Base-by-base conservation (phyloP, 1,284 basidiomycete genomes). In the Ustilago cynodontis region DNA sequence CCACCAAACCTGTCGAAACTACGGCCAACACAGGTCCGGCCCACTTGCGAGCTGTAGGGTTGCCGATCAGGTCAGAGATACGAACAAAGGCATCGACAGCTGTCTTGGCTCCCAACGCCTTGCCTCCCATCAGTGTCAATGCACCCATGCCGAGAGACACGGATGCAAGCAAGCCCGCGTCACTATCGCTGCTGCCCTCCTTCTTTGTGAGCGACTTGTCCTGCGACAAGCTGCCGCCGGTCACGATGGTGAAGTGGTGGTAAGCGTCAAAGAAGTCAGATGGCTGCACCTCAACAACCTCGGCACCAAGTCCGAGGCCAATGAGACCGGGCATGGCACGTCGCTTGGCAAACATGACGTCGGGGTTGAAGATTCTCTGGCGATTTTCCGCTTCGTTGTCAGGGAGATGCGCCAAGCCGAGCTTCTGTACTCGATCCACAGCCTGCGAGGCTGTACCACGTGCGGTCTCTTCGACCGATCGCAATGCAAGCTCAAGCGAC, bases 181-280 rank as follows among this genome's bases (percentile, higher is more conserved):
- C 77, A 11, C 75, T 75, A 11, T 89, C 87, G 26, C 90, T 90
- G n/a, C 90, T 87, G 11, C 89, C 89, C n/a, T 87, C 86, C 26
- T 82, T 74, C 26, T 82, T 77, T 52, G 29, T 82, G 59, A 29
- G 65, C 71, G 18, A 71, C 54, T 71, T 63, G 63, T 79, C 76
- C 31, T 51, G 60, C 31, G 53, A 86, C 86, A 20, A 85, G 77
- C 54, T 82, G 43, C 58, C 60, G 16, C 72, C 77, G 1, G 80
- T 79, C 20, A 84, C 78, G 65, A 72, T 57, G n/a, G 65, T 66
- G 49, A 80, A 74, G 68, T 75, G 81, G 85, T 96, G 91, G 63
- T 93, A 91, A 43, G 94, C 88, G 84, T 98, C 96, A 85, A 98
- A 93, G 50, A 99, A 87, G 86, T 98, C 96, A 74, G 92, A 88